A percentile compares a stretch with the other conserved stretches of the same genome.
Conservation (phyloP, 495 filamentous ascomycete genomes). For the Penicillium bovifimosum region DNA sequence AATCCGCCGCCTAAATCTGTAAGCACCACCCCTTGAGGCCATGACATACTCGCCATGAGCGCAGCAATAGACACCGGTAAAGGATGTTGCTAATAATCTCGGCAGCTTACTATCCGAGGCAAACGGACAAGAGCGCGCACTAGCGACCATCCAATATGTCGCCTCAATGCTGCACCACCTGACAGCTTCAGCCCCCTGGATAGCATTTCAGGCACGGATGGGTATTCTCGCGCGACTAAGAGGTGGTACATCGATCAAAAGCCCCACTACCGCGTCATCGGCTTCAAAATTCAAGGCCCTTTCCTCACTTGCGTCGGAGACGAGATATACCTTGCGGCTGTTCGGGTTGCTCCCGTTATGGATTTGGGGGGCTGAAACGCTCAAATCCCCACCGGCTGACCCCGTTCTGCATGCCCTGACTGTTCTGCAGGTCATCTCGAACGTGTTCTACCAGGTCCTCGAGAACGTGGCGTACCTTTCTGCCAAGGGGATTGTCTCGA, state of each 20-base stretch:
- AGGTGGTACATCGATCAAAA: slow-evolving; percentile 10
- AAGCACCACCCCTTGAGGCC: slow-evolving; percentile 5
- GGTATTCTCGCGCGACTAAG: slow-evolving; percentile 35
- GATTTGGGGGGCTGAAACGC: slow-evolving; percentile 57
- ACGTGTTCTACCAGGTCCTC: slow-evolving; percentile 65
- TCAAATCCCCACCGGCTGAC: slow-evolving; percentile 46
- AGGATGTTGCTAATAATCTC: slow-evolving; percentile 5
- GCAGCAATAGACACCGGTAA: too few relatives aligned
- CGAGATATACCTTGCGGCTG: slow-evolving; percentile 68
- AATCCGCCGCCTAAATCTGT: slow-evolving; percentile 36
- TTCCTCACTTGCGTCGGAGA: slow-evolving; percentile 59
- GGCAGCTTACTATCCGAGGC: slow-evolving; percentile 32
- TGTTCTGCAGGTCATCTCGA: slow-evolving; percentile 61
- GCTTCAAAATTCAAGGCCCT: slow-evolving; percentile 44
- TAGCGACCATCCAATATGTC: slow-evolving; percentile 37
- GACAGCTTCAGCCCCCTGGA: slow-evolving; percentile 34
- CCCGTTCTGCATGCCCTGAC: slow-evolving; percentile 46
- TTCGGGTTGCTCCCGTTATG: slow-evolving; percentile 77
- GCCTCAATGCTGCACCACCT: slow-evolving; percentile 39
- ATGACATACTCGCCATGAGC: too few relatives aligned
- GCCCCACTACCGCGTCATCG: slow-evolving; percentile 19
- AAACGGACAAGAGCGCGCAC: slow-evolving; percentile 30
- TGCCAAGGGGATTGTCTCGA: slow-evolving; percentile 47
- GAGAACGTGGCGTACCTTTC: slow-evolving; percentile 83
- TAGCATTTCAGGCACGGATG: slow-evolving; percentile 32